Evolutionary conservation across 176 grass and related monocot genomes (phyloP).

Genomic region (Themeda triandra): DNA sequence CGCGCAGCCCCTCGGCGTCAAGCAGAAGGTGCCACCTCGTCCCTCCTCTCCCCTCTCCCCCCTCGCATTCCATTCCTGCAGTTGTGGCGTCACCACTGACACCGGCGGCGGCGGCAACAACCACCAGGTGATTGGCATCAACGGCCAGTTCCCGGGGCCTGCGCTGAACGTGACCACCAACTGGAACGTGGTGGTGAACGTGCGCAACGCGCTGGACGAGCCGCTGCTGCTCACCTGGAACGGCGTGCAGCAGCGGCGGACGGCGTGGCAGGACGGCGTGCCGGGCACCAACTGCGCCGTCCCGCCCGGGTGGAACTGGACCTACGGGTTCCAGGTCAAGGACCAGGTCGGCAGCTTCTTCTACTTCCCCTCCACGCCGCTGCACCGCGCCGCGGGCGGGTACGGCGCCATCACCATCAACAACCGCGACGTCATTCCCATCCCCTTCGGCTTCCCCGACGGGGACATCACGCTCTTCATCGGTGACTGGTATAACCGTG

Average conservation of each 20-base stretch:
- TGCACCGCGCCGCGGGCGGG: conserved; percentile 54
- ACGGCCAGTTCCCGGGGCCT: conserved; percentile 74
- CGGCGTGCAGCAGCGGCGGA: conserved; percentile 77
- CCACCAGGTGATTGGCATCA: conserved; percentile 74
- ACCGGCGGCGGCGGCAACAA: background rate
- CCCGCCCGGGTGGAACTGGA: conserved; percentile 89
- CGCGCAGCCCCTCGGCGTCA: conserved; percentile 66
- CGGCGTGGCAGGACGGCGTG: conserved; percentile 89
- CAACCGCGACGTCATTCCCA: conserved; percentile 82
- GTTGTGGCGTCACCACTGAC: background rate
- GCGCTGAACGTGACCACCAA: conserved; percentile 87
- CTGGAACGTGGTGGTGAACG: conserved; percentile 90
- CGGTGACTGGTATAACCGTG: conserved; percentile 63
- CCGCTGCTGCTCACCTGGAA: conserved; percentile 94
- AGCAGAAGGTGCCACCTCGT: conserved; percentile 55
- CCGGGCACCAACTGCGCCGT: conserved; percentile 81
- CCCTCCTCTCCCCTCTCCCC: background rate
- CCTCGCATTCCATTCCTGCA: background rate
- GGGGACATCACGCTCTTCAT: conserved; percentile 85
- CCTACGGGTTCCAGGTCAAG: conserved; percentile 87
- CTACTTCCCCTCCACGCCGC: conserved; percentile 51
- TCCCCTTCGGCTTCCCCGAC: conserved; percentile 78
- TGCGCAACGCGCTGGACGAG: conserved; percentile 79
- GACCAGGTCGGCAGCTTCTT: conserved; percentile 85
- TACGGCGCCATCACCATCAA: conserved; percentile 78